Conservation (phyloP, 306 rosid genomes). For the Prunus dulcis region DNA sequence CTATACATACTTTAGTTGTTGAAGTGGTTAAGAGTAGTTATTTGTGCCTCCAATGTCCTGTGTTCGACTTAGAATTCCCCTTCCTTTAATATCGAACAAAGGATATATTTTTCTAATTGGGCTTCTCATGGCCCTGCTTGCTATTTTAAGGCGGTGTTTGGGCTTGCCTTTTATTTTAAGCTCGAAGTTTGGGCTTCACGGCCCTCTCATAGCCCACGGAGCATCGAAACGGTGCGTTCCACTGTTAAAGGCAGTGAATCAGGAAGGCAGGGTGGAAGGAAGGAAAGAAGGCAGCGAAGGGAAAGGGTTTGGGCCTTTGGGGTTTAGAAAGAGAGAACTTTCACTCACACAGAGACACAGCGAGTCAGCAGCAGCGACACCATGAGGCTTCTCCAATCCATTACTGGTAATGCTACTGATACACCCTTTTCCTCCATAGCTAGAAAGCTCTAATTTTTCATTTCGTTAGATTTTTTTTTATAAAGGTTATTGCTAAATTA, state of each 20-base stretch:
- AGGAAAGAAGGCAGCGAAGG: background rate
- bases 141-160: background rate
- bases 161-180: background rate
- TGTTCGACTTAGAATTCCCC: no score
- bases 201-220: background rate
- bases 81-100: no score
- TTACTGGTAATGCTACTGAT: constrained; percentile 33
- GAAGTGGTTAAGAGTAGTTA: no score
- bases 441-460: background rate
- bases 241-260: background rate
- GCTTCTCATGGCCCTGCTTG: no score
- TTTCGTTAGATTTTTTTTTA: background rate
- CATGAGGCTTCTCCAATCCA: constrained; percentile 65
- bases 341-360: background rate
- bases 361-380: background rate
- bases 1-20: no score
- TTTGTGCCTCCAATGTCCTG: no score
- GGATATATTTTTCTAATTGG: no score
- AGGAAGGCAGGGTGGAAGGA: background rate
- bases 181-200: background rate
- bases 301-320: constrained; percentile 26
- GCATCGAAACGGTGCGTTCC: background rate
- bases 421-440: background rate
- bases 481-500: background rate
- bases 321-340: constrained; percentile 10